These are phyloP conservation scores for Aspergillus hiratsukae DNA, from an alignment of 2,329 filamentous ascomycete genomes.

Conservation along the genomic window DNA sequence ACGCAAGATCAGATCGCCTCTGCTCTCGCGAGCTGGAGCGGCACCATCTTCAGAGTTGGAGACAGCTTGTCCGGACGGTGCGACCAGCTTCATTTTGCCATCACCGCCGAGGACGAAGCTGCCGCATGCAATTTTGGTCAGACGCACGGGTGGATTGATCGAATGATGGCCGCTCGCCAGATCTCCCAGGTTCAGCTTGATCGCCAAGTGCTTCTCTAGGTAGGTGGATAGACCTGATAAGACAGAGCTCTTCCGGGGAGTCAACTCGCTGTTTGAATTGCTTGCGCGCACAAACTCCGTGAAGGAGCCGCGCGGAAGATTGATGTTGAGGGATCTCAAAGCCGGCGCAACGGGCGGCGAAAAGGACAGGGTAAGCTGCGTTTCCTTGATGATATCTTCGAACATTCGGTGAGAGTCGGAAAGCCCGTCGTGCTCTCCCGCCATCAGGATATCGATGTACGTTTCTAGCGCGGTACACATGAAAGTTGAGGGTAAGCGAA, in stretches of 20 bases:
- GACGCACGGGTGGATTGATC: conserved; percentile 26
- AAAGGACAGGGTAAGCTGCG: conserved; percentile 39
- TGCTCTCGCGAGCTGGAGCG: conserved; percentile 9
- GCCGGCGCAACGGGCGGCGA: conserved; percentile 30
- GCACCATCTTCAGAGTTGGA: conserved; percentile 16
- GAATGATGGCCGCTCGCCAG: conserved; percentile 2
- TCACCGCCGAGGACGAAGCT: conserved; percentile 37
- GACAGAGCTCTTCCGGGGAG: conserved; percentile 14
- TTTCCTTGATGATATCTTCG: conserved; percentile 33
- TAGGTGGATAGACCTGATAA: conserved; percentile 31
- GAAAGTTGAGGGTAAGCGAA: conserved; percentile 43
- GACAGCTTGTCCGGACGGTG: conserved; percentile 11
- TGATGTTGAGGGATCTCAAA: conserved; percentile 32
- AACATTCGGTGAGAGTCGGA: conserved; percentile 11
- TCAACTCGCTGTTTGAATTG: conserved; percentile 4
- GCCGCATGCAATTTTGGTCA: conserved; percentile 36
- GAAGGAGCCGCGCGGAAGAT: conserved; percentile 27
- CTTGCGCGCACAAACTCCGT: conserved; percentile 15
- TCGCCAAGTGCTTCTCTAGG: conserved; percentile 35
- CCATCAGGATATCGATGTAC: conserved; percentile 23
- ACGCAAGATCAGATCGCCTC: conserved; percentile 18
- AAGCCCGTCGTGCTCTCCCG: neutral
- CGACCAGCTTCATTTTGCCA: conserved; percentile 37
- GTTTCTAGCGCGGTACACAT: conserved; percentile 43
- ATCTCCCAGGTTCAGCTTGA: conserved; percentile 33